Evolutionary conservation across 805 yeast species (phyloP), one percentile per base, ranked within the genome.

Genomic region (Myxozyma sirexii): DNA sequence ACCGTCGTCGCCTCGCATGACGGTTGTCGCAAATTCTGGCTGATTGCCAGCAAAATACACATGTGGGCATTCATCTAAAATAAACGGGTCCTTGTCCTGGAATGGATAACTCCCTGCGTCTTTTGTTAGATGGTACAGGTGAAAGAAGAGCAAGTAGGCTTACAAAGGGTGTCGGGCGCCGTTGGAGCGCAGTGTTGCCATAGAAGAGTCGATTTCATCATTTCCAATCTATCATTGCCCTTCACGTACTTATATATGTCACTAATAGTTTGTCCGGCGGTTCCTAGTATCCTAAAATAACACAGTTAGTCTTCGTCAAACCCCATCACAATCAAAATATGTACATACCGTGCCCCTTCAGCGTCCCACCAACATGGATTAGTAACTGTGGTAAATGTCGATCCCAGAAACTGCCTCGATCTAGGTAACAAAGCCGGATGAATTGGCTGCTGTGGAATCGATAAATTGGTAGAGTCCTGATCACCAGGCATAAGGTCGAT

Each of bases 151-250:
- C n/a, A n/a, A n/a, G n/a, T n/a, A n/a, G n/a, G n/a, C 57, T 50
- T 59, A 60, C 92, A 87, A 44, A 94, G 75, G 0, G 99, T 94
- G 69, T 94, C 98, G 0, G 99, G 99, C 0, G 97, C 96, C 0
- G 97, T 91, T 1, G 99, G 99, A 0, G 89, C 85, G 24, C 89
- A 77, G 69, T 90, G 90, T 68, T 91, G 93, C 96, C 97, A 92
- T 47, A 77, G 75, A 38, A 94, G 70, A 0, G 89, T 87, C 15
- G 84, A 78, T 66, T 85, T 88, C 76, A 93, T 79, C 67, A 86
- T 74, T 21, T 80, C 79, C 17, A 82, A 66, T 57, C 87, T 66
- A 56, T 78, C 76, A 17, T 71, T 71, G 21, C 72, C 68, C 69
- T 37, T 85, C 80, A 29, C 78, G 68, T 93, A 93, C 68, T 86